These are phyloP conservation scores for Chlamydomonas sp. DNA, from an alignment of 139 green algal genomes.

Conservation along the genomic window DNA sequence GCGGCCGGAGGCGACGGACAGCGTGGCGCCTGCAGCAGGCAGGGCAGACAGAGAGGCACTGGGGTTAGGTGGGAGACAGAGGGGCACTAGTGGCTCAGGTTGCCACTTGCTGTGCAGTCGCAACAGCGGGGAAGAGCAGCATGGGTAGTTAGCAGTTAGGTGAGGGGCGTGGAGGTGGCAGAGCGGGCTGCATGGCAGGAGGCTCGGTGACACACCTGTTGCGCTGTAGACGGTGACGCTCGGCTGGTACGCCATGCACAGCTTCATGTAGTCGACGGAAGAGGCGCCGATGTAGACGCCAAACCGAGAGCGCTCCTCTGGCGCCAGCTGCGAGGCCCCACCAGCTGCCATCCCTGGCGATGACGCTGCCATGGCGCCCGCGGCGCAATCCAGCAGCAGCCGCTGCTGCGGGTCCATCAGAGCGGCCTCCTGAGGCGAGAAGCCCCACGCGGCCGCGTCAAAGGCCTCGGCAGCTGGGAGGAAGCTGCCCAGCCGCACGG, in stretches of 20 bases:
- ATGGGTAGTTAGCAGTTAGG: too few relatives aligned
- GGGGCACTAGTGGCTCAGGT: background rate
- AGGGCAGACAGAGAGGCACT: background rate
- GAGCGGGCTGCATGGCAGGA: too few relatives aligned
- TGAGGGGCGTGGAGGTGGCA: too few relatives aligned
- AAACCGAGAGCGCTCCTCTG: background rate
- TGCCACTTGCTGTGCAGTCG: too few relatives aligned
- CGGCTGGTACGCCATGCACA: constrained; percentile 20
- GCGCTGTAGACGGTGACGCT: constrained; percentile 40
- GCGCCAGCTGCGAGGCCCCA: background rate
- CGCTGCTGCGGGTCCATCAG: constrained; percentile 79
- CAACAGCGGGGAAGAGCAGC: too few relatives aligned
- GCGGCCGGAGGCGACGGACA: constrained; percentile 64
- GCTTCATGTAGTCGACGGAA: constrained; percentile 62
- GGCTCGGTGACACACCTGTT: constrained; percentile 32
- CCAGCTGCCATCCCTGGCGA: background rate
- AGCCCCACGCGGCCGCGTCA: constrained; percentile 55
- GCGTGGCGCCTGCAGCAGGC: constrained; percentile 42
- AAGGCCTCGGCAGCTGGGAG: constrained; percentile 50
- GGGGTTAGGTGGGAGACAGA: background rate
- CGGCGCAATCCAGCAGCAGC: constrained; percentile 50
- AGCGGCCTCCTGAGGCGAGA: constrained; percentile 56
- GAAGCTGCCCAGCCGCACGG: constrained; percentile 48
- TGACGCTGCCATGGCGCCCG: constrained; percentile 19
- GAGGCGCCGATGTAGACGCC: constrained; percentile 55